A percentile compares a stretch with the other conserved stretches of the same genome.
Conservation (phyloP, 352 stramenopile species). For the Phytophthora tubulina region DNA sequence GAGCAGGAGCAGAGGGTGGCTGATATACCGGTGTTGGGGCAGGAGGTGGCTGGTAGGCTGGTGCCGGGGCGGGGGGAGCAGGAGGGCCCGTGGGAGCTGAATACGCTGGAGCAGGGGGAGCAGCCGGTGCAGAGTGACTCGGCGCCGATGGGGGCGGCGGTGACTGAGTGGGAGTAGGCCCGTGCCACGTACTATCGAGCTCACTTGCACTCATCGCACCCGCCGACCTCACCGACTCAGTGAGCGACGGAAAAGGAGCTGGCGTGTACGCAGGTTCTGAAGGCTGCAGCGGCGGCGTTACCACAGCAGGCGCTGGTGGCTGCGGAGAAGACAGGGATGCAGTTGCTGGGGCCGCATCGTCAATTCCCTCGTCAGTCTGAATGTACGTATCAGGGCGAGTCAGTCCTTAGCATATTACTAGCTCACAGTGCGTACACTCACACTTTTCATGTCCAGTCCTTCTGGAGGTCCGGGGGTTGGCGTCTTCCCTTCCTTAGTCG, state of each 20-base stretch:
- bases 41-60: constrained; percentile 31
- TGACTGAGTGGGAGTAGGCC: constrained; percentile 14
- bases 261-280: constrained; percentile 16
- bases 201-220: constrained; percentile 43
- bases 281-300: constrained; percentile 15
- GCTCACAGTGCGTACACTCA: constrained; percentile 28
- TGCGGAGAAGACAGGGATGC: constrained; percentile 1
- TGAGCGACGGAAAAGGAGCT: constrained; percentile 62
- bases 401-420: background rate
- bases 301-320: constrained; percentile 32
- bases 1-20: constrained; percentile 27
- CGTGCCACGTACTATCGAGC: constrained; percentile 37
- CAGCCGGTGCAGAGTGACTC: constrained; percentile 29
- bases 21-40: constrained; percentile 17
- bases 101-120: constrained; percentile 22
- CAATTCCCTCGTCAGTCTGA: constrained; percentile 29
- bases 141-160: constrained; percentile 11
- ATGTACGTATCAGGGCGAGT: constrained; percentile 3
- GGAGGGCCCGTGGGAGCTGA: constrained; percentile 19
- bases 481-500: constrained; percentile 92
- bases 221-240: constrained; percentile 52
- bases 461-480: constrained; percentile 84
- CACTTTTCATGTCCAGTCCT: constrained; percentile 50
- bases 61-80: constrained; percentile 9
- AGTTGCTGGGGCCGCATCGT: constrained; percentile 21